Evolutionary conservation across 1,284 basidiomycete genomes (phyloP).

Genomic region (Malassezia dermatis): DNA sequence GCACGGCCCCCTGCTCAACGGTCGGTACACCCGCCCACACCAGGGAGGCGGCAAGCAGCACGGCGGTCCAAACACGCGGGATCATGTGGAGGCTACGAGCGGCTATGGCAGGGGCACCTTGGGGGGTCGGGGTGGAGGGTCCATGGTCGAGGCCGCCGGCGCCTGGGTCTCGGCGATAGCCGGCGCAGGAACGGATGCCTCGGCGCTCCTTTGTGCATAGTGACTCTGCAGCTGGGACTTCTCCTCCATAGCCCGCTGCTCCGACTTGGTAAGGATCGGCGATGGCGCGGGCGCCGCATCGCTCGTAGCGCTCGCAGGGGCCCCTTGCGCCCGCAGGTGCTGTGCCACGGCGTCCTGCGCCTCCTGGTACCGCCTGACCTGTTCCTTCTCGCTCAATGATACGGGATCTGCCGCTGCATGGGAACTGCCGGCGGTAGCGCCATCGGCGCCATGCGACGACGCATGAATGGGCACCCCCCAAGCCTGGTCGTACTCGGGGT

Average conservation of each 20-base stretch:
- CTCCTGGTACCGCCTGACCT: background rate
- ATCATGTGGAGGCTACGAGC: background rate
- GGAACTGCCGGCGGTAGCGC: background rate
- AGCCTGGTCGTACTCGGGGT: constrained; percentile 23
- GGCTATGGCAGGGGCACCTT: constrained; percentile 9
- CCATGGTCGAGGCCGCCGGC: background rate
- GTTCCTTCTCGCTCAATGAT: background rate
- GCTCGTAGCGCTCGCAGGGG: background rate
- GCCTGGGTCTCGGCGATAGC: background rate
- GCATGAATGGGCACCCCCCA: constrained; percentile 10
- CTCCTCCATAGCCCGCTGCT: constrained; percentile 14
- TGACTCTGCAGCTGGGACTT: constrained; percentile 8
- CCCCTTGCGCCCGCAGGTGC: background rate
- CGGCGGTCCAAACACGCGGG: background rate
- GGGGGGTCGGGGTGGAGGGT: constrained; percentile 12
- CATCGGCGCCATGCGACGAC: background rate
- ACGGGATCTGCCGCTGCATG: background rate
- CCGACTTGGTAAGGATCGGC: constrained; percentile 11
- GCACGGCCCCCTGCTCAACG: background rate
- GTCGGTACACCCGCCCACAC: background rate
- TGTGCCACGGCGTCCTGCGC: background rate
- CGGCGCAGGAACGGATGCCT: background rate
- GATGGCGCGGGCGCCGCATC: background rate
- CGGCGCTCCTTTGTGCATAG: constrained; percentile 4
- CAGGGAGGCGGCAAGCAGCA: background rate